Percentiles rank a stretch among this genome's conserved stretches.
Evolutionary conservation across 345 rosid species (phyloP).

Genomic region (Psidium guajava): DNA sequence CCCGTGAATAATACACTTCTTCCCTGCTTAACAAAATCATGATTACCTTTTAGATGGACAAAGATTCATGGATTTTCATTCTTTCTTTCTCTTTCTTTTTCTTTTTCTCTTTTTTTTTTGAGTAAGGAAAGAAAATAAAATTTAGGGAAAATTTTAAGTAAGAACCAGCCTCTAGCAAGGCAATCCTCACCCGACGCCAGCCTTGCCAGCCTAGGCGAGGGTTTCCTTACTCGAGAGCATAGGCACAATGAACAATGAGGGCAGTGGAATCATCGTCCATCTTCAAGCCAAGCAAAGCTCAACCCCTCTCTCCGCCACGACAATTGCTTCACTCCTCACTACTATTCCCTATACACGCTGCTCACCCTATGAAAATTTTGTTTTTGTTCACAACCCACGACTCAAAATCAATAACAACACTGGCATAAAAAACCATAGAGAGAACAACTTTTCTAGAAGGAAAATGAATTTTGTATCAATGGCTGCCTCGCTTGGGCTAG

Average conservation of each 20-base stretch:
- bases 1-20: not conserved
- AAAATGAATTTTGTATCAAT: not conserved
- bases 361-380: conserved; percentile 36
- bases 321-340: conserved; percentile 67
- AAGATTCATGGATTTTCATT: not conserved
- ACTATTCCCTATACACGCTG: conserved; percentile 77
- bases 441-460: not conserved
- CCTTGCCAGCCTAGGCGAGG: too few species aligned
- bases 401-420: not conserved
- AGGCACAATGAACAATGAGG: conserved; percentile 58
- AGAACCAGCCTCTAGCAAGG: too few species aligned
- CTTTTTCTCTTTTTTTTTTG: too few species aligned
- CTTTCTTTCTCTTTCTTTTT: too few species aligned
- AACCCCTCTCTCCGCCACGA: conserved; percentile 48
- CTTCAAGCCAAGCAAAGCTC: conserved; percentile 68
- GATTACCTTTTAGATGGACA: not conserved
- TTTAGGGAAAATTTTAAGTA: too few species aligned
- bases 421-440: not conserved
- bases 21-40: not conserved
- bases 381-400: not conserved
- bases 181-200: too few species aligned
- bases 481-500: too few species aligned
- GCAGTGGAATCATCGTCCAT: conserved; percentile 77
- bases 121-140: too few species aligned
- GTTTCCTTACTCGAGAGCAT: conserved; percentile 2